phyloP scores from a whole-genome alignment of 164 flowering plant genomes.

The Macadamia tetraphylla region DNA sequence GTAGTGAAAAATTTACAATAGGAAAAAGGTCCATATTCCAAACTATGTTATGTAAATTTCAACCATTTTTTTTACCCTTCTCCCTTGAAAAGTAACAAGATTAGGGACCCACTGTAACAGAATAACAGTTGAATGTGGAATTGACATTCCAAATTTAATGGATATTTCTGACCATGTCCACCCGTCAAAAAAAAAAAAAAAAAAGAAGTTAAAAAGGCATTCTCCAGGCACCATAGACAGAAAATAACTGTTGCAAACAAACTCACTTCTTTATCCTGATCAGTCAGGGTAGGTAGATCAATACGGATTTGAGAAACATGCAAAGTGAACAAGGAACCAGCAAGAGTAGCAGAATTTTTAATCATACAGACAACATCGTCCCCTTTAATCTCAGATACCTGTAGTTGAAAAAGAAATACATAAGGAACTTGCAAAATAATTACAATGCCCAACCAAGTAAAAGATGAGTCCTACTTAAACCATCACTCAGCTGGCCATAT shows the following conservation, averaged over 20 bases:
- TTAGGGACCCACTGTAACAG: background rate
- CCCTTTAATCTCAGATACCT: slow-evolving; percentile 72
- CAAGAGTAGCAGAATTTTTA: slow-evolving; percentile 73
- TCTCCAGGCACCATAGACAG: background rate
- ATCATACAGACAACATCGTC: slow-evolving; percentile 67
- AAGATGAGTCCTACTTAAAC: background rate
- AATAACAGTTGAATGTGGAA: background rate
- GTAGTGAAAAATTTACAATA: too few species aligned
- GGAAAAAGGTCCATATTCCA: background rate
- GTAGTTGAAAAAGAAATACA: slow-evolving; percentile 13
- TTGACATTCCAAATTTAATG: background rate
- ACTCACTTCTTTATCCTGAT: slow-evolving; percentile 72
- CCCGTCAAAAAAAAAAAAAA: background rate
- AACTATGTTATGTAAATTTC: background rate
- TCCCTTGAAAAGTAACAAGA: background rate
- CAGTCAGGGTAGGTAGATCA: slow-evolving; percentile 74
- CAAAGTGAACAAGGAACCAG: slow-evolving; percentile 72
- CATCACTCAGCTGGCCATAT: background rate
- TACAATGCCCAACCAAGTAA: slow-evolving; percentile 4
- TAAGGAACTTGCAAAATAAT: background rate
- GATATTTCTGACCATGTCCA: background rate
- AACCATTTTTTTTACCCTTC: background rate
- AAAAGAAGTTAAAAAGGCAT: background rate
- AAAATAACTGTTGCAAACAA: slow-evolving; percentile 1
- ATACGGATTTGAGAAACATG: slow-evolving; percentile 77